Conservation (phyloP, 306 rosid species). For the Gleditsia sinensis region DNA sequence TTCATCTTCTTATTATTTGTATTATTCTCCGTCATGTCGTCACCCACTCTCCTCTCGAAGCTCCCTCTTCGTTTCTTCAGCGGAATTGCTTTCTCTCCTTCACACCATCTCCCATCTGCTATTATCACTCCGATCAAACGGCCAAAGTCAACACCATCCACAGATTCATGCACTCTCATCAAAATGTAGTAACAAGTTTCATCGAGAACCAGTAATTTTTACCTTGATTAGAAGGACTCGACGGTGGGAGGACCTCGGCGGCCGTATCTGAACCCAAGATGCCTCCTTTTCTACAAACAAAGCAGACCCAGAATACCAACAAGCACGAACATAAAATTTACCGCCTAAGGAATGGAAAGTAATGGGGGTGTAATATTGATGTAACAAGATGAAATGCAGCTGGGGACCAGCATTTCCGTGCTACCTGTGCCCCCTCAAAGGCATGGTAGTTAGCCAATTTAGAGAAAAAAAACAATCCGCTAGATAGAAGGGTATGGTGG, state of each 20-base stretch:
- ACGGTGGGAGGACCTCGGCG: slow-evolving; percentile 33
- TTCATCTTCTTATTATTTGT: slow-evolving; percentile 31
- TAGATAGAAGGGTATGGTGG: slow-evolving; percentile 53
- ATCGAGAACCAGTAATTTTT: neutral
- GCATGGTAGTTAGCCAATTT: slow-evolving; percentile 53
- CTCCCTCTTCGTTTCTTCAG: slow-evolving; percentile 73
- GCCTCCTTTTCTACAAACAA: slow-evolving; percentile 53
- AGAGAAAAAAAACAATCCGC: slow-evolving; percentile 32
- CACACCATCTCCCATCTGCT: slow-evolving; percentile 56
- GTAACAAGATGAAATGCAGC: slow-evolving; percentile 36
- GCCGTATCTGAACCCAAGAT: slow-evolving; percentile 41
- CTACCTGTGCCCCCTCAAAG: slow-evolving; percentile 73
- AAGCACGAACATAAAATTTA: slow-evolving; percentile 40
- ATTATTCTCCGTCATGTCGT: neutral
- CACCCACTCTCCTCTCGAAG: slow-evolving; percentile 28
- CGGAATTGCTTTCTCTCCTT: slow-evolving; percentile 75
- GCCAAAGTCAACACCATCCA: slow-evolving; percentile 7
- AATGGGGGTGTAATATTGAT: slow-evolving; percentile 32
- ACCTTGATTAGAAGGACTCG: slow-evolving; percentile 56
- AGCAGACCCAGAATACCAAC: slow-evolving; percentile 43
- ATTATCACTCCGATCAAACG: neutral
- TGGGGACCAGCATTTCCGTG: slow-evolving; percentile 69
- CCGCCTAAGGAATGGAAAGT: slow-evolving; percentile 3
- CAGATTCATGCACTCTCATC: neutral
- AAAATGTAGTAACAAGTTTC: neutral